These are phyloP conservation scores for Spergularia bocconei DNA, from an alignment of 148 eudicot species.

Conservation along the genomic window DNA sequence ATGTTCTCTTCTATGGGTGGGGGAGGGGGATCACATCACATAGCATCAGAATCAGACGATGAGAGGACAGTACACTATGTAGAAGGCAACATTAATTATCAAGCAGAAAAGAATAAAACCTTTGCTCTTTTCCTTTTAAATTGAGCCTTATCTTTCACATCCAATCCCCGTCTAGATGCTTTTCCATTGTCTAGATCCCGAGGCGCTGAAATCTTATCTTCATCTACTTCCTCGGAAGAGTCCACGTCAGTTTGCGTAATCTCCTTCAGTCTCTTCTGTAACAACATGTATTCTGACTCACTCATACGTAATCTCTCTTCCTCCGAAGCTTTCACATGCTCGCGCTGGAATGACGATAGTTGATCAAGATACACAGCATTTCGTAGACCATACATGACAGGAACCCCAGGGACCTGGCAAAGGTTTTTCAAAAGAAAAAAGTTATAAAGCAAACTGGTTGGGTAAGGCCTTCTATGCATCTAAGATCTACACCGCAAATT, in stretches of 20 bases:
- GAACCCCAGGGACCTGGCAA: slow-evolving; percentile 74
- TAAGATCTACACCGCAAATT: neutral
- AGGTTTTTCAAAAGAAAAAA: neutral
- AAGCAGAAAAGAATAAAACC: slow-evolving; percentile 34
- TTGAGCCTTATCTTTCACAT: slow-evolving; percentile 51
- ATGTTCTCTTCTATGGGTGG: no score
- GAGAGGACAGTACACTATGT: no score
- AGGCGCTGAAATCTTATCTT: slow-evolving; percentile 21
- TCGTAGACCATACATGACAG: slow-evolving; percentile 68
- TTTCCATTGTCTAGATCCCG: slow-evolving; percentile 22
- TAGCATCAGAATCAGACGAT: no score
- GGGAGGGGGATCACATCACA: no score
- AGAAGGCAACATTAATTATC: neutral
- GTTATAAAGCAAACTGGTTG: neutral
- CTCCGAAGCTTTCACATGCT: slow-evolving; percentile 62
- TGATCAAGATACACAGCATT: slow-evolving; percentile 70
- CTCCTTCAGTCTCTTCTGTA: slow-evolving; percentile 39
- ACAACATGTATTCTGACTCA: slow-evolving; percentile 51
- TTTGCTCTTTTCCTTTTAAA: slow-evolving; percentile 79
- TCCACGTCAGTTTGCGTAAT: slow-evolving; percentile 34
- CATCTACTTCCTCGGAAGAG: slow-evolving; percentile 34
- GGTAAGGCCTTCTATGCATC: neutral
- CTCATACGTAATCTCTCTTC: slow-evolving; percentile 62
- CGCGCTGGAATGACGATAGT: slow-evolving; percentile 52
- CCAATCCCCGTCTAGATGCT: slow-evolving; percentile 32